A percentile compares a stretch with the other conserved stretches of the same genome.
phyloP scores from a whole-genome alignment of 1,284 basidiomycete species.

The Cystobasidium sp. region DNA sequence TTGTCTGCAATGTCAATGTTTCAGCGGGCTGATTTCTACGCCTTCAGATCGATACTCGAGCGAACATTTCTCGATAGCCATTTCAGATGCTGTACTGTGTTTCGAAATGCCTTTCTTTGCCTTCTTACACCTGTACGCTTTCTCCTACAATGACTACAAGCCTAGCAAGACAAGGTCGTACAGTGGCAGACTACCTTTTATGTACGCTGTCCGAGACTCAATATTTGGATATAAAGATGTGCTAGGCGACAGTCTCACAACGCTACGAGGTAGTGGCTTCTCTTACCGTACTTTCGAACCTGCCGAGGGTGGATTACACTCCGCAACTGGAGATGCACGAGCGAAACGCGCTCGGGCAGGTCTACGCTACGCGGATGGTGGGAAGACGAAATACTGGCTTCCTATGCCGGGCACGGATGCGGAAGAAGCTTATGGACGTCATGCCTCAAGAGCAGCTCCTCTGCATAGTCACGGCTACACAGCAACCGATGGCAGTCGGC shows the following conservation, averaged over 20 bases:
- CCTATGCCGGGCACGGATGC: constrained; percentile 66
- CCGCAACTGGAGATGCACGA: constrained; percentile 70
- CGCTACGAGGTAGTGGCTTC: constrained; percentile 85
- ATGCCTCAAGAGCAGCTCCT: constrained; percentile 17
- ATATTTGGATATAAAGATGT: constrained; percentile 66
- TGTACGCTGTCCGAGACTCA: constrained; percentile 78
- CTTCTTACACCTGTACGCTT: constrained; percentile 86
- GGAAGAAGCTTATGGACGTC: constrained; percentile 49
- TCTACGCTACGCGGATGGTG: constrained; percentile 84
- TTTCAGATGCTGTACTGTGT: constrained; percentile 88
- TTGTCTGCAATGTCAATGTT: neutral
- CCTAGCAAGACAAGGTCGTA: constrained; percentile 66
- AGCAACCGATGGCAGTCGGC: constrained; percentile 3
- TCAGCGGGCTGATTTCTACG: constrained; percentile 29
- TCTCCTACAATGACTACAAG: constrained; percentile 79
- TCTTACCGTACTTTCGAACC: constrained; percentile 96
- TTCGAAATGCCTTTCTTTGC: constrained; percentile 98
- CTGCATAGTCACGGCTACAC: constrained; percentile 21
- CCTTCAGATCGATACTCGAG: constrained; percentile 78
- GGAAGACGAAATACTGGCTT: constrained; percentile 64
- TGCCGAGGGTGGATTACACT: constrained; percentile 85
- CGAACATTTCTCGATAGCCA: constrained; percentile 87
- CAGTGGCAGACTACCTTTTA: constrained; percentile 83
- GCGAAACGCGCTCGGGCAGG: constrained; percentile 84
- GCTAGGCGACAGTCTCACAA: constrained; percentile 79